Conservation (phyloP, 2,329 filamentous ascomycete genomes). For the Fusarium brevicatenulatum region DNA sequence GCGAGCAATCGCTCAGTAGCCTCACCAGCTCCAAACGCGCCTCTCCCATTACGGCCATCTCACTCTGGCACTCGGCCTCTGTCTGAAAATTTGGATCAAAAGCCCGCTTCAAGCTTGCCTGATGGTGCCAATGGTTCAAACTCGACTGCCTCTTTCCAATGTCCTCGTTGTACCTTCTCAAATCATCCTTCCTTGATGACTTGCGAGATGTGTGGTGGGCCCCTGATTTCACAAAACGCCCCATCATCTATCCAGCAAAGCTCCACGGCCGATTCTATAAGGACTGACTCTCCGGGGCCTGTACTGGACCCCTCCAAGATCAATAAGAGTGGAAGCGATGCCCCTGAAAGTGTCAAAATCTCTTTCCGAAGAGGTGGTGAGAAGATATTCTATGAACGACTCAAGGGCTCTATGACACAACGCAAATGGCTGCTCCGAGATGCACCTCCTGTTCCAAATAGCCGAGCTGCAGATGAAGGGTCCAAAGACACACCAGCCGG, state of each 20-base stretch:
- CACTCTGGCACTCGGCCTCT: conserved; percentile 18
- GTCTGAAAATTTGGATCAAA: conserved; percentile 13
- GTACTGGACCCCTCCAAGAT: conserved; percentile 57
- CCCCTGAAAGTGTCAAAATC: conserved; percentile 82
- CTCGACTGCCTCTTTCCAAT: conserved; percentile 64
- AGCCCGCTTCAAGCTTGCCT: not conserved
- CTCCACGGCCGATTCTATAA: conserved; percentile 51
- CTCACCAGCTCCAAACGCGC: conserved; percentile 26
- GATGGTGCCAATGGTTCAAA: conserved; percentile 6
- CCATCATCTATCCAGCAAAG: conserved; percentile 48
- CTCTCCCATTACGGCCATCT: conserved; percentile 48
- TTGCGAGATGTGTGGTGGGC: conserved; percentile 91
- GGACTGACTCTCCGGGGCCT: conserved; percentile 83
- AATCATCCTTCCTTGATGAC: conserved; percentile 88
- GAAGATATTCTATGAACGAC: conserved; percentile 86
- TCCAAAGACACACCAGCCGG: conserved; percentile 44
- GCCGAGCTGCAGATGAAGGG: conserved; percentile 50
- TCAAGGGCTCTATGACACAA: conserved; percentile 89
- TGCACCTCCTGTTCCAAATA: conserved; percentile 84
- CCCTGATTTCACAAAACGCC: conserved; percentile 68
- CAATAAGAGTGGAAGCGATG: conserved; percentile 59
- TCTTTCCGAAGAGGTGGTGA: conserved; percentile 92
- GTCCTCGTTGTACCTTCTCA: conserved; percentile 90
- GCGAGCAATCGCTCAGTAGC: conserved; percentile 64
- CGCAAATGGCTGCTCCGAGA: conserved; percentile 94